A percentile compares a stretch with the other conserved stretches of the same genome.
phyloP scores from a whole-genome alignment of 2,329 filamentous ascomycete genomes.

The Diaporthe citri region DNA sequence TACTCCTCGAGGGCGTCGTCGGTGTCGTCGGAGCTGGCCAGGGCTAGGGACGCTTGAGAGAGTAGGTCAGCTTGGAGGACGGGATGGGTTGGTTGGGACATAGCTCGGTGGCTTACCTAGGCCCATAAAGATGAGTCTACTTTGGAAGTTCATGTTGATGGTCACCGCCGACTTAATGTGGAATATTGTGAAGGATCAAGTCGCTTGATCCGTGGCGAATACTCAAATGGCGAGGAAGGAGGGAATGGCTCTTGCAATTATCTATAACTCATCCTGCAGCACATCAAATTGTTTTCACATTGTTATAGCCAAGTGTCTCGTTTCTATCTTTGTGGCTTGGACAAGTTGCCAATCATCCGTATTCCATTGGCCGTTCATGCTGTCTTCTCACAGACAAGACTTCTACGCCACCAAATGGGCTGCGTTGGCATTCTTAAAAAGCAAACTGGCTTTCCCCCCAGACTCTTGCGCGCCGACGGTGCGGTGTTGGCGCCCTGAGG shows the following conservation, averaged over 20 bases:
- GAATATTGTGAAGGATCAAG: background rate
- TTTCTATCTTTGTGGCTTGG: background rate
- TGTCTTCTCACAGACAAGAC: slow-evolving; percentile 19
- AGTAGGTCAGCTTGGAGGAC: background rate
- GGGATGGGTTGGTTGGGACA: rapidly evolving
- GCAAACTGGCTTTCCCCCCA: background rate
- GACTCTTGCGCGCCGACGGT: no score
- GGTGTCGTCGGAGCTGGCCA: background rate
- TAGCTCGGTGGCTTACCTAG: background rate
- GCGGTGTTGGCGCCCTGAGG: background rate
- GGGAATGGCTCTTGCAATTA: background rate
- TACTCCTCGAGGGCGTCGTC: background rate
- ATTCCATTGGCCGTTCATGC: slow-evolving; percentile 15
- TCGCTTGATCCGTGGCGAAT: background rate
- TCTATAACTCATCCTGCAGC: background rate
- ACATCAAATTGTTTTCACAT: background rate
- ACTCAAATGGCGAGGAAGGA: rapidly evolving
- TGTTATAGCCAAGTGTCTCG: slow-evolving; percentile 16
- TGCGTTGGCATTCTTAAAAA: slow-evolving; percentile 13
- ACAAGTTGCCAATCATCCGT: background rate
- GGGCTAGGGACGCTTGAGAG: background rate
- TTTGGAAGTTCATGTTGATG: slow-evolving; percentile 3
- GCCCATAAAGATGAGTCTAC: background rate
- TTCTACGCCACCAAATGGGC: background rate
- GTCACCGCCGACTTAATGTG: no score